Conservation (phyloP, 2,329 filamentous ascomycete species). For the Sarocladiaceae sp. region DNA sequence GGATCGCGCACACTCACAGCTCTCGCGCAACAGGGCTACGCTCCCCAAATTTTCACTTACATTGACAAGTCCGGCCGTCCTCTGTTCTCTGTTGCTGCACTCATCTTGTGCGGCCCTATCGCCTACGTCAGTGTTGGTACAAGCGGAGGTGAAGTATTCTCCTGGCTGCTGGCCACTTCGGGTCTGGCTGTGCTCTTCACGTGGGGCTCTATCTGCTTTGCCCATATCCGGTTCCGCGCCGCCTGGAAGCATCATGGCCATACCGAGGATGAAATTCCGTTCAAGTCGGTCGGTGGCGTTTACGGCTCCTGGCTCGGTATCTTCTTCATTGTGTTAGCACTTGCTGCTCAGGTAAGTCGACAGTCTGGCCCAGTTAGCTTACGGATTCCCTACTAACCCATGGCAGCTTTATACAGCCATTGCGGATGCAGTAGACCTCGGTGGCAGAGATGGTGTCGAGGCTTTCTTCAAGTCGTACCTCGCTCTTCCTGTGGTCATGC, state of each 20-base stretch:
- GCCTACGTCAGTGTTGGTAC: conserved; percentile 39
- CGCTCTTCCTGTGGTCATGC: conserved; percentile 50
- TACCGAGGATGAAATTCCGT: conserved; percentile 63
- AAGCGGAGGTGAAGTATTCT: conserved; percentile 47
- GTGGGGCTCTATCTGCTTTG: conserved; percentile 59
- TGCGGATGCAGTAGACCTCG: conserved; percentile 24
- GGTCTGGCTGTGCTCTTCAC: conserved; percentile 59
- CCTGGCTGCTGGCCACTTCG: conserved; percentile 61
- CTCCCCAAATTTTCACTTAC: conserved; percentile 45
- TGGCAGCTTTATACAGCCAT: conserved; percentile 46
- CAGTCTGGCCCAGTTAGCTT: no score
- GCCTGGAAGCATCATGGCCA: conserved; percentile 57
- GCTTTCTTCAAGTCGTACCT: conserved; percentile 54
- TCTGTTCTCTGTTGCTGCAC: conserved; percentile 34
- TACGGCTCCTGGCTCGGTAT: conserved; percentile 62
- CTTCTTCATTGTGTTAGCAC: conserved; percentile 47
- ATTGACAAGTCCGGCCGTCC: conserved; percentile 49
- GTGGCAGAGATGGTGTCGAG: conserved; percentile 35
- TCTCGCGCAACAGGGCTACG: conserved; percentile 46
- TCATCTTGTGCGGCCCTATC: conserved; percentile 39
- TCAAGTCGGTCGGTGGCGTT: conserved; percentile 55
- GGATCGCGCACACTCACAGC: conserved; percentile 49
- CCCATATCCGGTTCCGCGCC: conserved; percentile 60
- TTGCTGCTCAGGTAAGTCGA: conserved; percentile 49
- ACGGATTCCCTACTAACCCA: conserved; percentile 25